These are phyloP conservation scores for Flaveria sonorensis DNA, from an alignment of 129 eudicot species.

Conservation along the genomic window DNA sequence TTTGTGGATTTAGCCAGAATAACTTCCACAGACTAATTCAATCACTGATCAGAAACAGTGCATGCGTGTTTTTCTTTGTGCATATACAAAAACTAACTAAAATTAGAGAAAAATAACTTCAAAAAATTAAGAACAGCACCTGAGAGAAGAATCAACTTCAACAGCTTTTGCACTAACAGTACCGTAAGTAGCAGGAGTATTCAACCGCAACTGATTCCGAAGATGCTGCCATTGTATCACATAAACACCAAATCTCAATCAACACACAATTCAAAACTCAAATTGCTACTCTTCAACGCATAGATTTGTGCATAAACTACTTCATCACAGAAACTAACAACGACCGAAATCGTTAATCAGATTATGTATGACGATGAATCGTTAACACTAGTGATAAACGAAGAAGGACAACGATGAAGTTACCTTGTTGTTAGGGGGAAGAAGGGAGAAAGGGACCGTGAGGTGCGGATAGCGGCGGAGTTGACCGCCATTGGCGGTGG, in stretches of 20 bases:
- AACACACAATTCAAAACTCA: slow-evolving; percentile 12
- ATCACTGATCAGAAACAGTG: not conserved
- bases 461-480: slow-evolving; percentile 11
- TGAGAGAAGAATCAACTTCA: slow-evolving; percentile 52
- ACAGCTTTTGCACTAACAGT: slow-evolving; percentile 30
- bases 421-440: slow-evolving; percentile 33
- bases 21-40: not conserved
- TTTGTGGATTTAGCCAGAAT: not conserved
- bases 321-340: not conserved
- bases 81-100: not conserved
- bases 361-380: not conserved
- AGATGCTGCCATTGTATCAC: slow-evolving; percentile 27
- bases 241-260: not conserved
- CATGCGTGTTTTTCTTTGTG: not conserved
- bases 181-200: slow-evolving; percentile 20
- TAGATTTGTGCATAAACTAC: not conserved
- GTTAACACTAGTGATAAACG: not conserved
- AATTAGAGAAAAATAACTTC: not conserved
- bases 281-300: not conserved
- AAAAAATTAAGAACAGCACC: slow-evolving; percentile 33
- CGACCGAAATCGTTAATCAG: not conserved
- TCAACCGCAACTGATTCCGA: slow-evolving; percentile 41
- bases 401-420: not conserved
- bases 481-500: slow-evolving; percentile 7
- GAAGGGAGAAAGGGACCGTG: slow-evolving; percentile 14